Conservation (phyloP, 2,329 filamentous ascomycete species). For the Phoma sp. region DNA sequence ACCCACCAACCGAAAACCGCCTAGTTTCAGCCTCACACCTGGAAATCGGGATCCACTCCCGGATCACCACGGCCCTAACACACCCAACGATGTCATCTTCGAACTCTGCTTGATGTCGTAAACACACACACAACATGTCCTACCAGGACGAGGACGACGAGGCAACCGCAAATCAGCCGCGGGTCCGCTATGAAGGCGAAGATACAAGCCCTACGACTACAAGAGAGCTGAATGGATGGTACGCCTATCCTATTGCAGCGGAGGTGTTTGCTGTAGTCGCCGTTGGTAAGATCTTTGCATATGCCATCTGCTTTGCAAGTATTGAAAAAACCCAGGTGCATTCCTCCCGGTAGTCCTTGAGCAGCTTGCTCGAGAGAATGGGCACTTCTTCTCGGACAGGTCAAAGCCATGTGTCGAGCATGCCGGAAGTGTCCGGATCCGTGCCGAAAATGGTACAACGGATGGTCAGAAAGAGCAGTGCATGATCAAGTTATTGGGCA, state of each 20-base stretch:
- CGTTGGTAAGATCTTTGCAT: slow-evolving; percentile 64
- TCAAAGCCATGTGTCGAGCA: slow-evolving; percentile 73
- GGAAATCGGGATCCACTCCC: slow-evolving; percentile 4
- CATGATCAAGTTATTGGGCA: slow-evolving; percentile 77
- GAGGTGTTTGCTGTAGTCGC: slow-evolving; percentile 94
- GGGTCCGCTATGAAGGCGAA: slow-evolving; percentile 37
- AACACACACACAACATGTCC: slow-evolving; percentile 20
- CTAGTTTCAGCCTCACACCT: slow-evolving; percentile 16
- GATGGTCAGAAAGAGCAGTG: slow-evolving; percentile 64
- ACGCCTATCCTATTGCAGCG: slow-evolving; percentile 87
- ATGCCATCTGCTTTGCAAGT: neutral
- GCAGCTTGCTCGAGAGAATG: slow-evolving; percentile 86
- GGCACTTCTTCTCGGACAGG: slow-evolving; percentile 79
- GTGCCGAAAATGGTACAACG: slow-evolving; percentile 24
- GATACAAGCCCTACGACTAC: slow-evolving; percentile 75
- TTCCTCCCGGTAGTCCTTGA: slow-evolving; percentile 94
- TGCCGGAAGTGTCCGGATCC: slow-evolving; percentile 32
- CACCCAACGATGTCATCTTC: slow-evolving; percentile 6
- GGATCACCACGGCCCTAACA: slow-evolving; percentile 10
- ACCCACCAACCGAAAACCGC: slow-evolving; percentile 8
- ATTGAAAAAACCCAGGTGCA: slow-evolving; percentile 64
- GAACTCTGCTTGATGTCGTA: slow-evolving; percentile 1
- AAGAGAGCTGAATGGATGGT: slow-evolving; percentile 87
- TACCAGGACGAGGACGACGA: slow-evolving; percentile 17
- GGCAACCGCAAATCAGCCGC: neutral